Percentiles rank a stretch among this genome's conserved stretches.
Conservation (phyloP, 352 stramenopile species). For the Phytophthora fragariae region DNA sequence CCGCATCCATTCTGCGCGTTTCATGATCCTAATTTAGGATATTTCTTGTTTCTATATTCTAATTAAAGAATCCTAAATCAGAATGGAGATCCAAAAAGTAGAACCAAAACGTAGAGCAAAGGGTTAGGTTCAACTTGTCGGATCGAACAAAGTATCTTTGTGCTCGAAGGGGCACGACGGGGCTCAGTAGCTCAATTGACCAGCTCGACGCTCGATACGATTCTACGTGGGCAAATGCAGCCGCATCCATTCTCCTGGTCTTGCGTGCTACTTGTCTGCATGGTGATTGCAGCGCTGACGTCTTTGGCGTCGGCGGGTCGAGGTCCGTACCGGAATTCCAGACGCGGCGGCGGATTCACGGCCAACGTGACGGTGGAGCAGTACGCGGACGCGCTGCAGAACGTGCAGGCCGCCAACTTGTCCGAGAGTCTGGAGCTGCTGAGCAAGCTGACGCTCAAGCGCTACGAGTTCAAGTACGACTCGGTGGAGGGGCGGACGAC, state of each 20-base stretch:
- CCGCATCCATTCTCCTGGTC: not conserved
- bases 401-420: constrained; percentile 53
- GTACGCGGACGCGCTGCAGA: constrained; percentile 59
- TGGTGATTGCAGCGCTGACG: not conserved
- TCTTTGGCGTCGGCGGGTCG: constrained; percentile 16
- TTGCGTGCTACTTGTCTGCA: not conserved
- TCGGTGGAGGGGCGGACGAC: constrained; percentile 60
- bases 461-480: constrained; percentile 55
- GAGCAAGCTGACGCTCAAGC: constrained; percentile 58
- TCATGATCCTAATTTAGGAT: no score
- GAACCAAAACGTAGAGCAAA: no score
- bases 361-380: constrained; percentile 53
- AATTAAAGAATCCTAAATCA: no score
- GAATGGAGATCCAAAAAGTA: no score
- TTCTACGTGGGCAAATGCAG: not conserved
- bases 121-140: no score
- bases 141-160: no score
- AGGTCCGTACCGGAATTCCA: constrained; percentile 41
- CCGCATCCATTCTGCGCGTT: not conserved
- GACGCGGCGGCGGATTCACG: constrained; percentile 28
- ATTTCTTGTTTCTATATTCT: no score
- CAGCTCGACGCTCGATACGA: no score
- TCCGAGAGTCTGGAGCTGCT: constrained; percentile 59
- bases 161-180: no score
- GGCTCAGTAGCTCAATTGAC: no score